Conservation (phyloP, 176 grass and related monocot genomes). For the Alloteropsis semialata region DNA sequence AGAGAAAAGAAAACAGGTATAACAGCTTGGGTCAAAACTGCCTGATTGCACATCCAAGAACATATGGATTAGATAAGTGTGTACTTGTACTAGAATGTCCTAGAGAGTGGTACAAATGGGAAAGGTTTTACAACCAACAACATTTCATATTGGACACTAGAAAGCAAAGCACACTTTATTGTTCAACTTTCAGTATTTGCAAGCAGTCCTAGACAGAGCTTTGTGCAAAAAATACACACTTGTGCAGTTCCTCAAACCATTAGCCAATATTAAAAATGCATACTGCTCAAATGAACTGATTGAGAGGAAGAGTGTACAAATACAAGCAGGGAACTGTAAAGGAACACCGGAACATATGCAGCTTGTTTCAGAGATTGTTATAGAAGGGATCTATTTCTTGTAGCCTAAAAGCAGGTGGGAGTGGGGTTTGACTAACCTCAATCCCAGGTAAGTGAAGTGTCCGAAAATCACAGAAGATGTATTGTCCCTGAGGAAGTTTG, state of each 20-base stretch:
- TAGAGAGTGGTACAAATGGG: slow-evolving; percentile 11
- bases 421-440: slow-evolving; percentile 55
- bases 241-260: background rate
- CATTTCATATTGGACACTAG: background rate
- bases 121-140: background rate
- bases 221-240: background rate
- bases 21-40: background rate
- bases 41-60: background rate
- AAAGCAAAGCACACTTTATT: background rate
- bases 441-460: slow-evolving; percentile 76
- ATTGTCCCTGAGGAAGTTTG: slow-evolving; percentile 79
- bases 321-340: background rate
- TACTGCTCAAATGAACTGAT: background rate
- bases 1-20: slow-evolving; percentile 5
- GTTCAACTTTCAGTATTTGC: background rate
- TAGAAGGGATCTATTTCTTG: background rate
- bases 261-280: background rate
- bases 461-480: slow-evolving; percentile 87
- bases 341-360: background rate
- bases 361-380: background rate
- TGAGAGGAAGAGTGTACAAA: background rate
- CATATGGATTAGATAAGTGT: background rate
- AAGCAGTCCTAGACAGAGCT: background rate
- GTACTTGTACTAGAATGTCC: background rate
- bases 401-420: background rate